A percentile compares a stretch with the other conserved stretches of the same genome.
Evolutionary conservation across 305 asterid genomes (phyloP).

Genomic region (Fraxinus sp.): DNA sequence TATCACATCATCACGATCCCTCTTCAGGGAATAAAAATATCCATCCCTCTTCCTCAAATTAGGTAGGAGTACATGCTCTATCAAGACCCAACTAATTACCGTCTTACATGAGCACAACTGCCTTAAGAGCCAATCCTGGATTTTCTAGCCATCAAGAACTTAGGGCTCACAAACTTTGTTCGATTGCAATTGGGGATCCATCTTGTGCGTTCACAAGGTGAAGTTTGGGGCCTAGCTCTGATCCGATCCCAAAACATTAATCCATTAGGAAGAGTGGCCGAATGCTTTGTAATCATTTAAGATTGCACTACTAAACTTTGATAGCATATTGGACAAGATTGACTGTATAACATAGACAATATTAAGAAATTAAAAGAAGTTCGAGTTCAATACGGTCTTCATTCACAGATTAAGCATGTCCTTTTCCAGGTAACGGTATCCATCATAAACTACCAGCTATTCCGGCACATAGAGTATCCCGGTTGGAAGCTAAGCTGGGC

Average conservation of each 20-base stretch:
- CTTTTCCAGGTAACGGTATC: slow-evolving; percentile 46
- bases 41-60: background rate
- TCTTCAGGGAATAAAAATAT: background rate
- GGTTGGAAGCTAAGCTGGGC: slow-evolving; percentile 80
- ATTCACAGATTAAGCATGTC: background rate
- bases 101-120: background rate
- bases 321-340: background rate
- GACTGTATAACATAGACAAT: background rate
- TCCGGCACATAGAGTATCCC: slow-evolving; percentile 65
- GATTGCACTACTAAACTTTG: background rate
- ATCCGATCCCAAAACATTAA: background rate
- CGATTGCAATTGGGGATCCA: background rate
- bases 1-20: background rate
- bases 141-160: background rate
- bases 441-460: slow-evolving; percentile 66
- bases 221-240: background rate
- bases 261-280: background rate
- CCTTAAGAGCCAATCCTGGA: background rate
- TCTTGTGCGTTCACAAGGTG: background rate
- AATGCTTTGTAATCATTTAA: background rate
- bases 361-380: background rate
- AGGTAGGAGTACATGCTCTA: background rate
- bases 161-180: background rate
- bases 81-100: background rate
- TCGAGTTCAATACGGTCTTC: background rate